Evolutionary conservation across 352 stramenopile species (phyloP), one percentile per base, ranked within the genome.

Genomic region (Globisporangium irregulare): DNA sequence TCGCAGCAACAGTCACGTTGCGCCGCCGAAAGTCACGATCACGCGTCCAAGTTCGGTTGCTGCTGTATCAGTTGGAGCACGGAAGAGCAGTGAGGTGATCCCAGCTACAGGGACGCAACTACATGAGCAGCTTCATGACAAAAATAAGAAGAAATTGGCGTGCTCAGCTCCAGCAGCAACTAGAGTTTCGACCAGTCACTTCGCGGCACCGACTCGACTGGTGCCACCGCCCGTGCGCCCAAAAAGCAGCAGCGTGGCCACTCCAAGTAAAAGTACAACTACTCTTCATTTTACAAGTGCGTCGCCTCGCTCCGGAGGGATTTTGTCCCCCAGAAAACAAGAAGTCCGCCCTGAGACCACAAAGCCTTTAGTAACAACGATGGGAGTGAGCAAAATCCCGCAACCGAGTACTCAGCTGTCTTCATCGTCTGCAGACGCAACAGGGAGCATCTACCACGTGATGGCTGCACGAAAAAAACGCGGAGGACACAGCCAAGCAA

Each of bases 401-500:
- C 18, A 18, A 50, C 18, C 18, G n/a, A 22, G 15, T 9, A 10
- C 18, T 50, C 43, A 22, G 43, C 2, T 22, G 12, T n/a, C 34
- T 27, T 32, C 32, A 22, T 59, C 41, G 4, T 27, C 41, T 32
- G 55, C 60, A 22, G 7, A 62, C 24, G 57, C 67, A 3, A 68
- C 64, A 2, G 68, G 36, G 0, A 79, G 71, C 66, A 74, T 90
- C 18, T 89, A 87, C 34, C 73, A 74, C 34, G 72, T 72, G 10
- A 73, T 84, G 67, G 69, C 67, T 32, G 77, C 80, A 10, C 75
- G 80, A n/a, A 91, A 89, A 89, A 70, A 75, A 65, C 24, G 80
- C 82, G 0, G 82, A 91, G 62, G 74, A 86, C 43, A 71, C 68
- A 12, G 80, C 78, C 15, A 75, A 80, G 66, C 77, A 86, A 18